These are phyloP conservation scores for Linnemannia zychae DNA, from an alignment of 192 early-diverging fungal genomes.

Conservation along the genomic window DNA sequence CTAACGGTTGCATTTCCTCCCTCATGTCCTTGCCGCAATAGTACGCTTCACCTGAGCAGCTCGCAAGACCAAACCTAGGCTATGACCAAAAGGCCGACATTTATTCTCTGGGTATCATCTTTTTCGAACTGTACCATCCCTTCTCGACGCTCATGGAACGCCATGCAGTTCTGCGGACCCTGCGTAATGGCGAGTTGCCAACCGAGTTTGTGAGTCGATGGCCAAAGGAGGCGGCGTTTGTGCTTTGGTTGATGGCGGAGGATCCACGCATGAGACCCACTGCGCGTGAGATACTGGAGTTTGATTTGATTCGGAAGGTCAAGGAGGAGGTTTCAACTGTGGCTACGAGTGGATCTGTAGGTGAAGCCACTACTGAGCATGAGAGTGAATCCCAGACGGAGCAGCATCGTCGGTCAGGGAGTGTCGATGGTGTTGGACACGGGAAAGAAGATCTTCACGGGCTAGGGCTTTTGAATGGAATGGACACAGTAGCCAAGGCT, in stretches of 20 bases:
- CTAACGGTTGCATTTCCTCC: background rate
- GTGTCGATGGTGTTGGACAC: background rate
- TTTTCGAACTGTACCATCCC: slow-evolving; percentile 95
- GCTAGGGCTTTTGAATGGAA: slow-evolving; percentile 3
- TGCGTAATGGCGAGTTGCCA: slow-evolving; percentile 79
- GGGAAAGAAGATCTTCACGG: background rate
- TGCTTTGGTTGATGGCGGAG: slow-evolving; percentile 86
- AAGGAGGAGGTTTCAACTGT: slow-evolving; percentile 14
- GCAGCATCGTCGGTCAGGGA: background rate
- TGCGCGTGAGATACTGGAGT: slow-evolving; percentile 77
- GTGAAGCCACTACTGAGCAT: background rate
- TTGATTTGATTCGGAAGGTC: slow-evolving; percentile 73
- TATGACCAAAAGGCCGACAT: slow-evolving; percentile 92
- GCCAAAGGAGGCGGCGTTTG: slow-evolving; percentile 86
- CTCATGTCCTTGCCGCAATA: slow-evolving; percentile 6
- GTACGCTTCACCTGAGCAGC: slow-evolving; percentile 91
- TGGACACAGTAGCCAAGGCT: background rate
- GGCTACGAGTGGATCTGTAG: background rate
- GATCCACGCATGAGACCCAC: slow-evolving; percentile 80
- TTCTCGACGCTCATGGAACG: slow-evolving; percentile 95
- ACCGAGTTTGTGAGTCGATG: slow-evolving; percentile 73
- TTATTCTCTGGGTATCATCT: slow-evolving; percentile 95
- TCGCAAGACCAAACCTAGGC: slow-evolving; percentile 60
- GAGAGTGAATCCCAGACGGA: background rate
- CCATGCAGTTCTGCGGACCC: slow-evolving; percentile 70